phyloP scores from a whole-genome alignment of 1,284 basidiomycete species.

The Cerrena zonata region DNA sequence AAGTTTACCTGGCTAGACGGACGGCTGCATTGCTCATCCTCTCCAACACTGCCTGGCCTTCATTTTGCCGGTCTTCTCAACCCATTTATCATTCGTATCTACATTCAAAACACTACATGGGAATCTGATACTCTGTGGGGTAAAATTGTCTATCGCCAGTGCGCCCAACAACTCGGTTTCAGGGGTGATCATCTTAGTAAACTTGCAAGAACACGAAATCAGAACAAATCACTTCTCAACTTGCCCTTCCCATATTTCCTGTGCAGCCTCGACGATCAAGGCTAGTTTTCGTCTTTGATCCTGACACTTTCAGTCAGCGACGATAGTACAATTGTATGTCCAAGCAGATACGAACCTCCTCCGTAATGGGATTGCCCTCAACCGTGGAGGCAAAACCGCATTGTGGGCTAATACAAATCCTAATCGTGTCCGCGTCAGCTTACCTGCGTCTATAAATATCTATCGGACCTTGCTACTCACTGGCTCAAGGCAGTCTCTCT shows the following conservation, averaged over 20 bases:
- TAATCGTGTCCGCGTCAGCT: slow-evolving; percentile 21
- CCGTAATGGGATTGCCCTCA: slow-evolving; percentile 58
- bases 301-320: slow-evolving; percentile 13
- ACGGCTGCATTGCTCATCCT: too few species aligned
- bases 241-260: slow-evolving; percentile 45
- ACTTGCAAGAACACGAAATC: too few species aligned
- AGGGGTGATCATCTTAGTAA: too few species aligned
- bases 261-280: slow-evolving; percentile 47
- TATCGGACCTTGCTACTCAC: slow-evolving; percentile 31
- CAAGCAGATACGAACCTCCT: slow-evolving; percentile 36
- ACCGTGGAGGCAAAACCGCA: slow-evolving; percentile 70
- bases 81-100: background rate
- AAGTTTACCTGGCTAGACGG: too few species aligned
- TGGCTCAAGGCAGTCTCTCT: slow-evolving; percentile 52
- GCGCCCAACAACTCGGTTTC: too few species aligned
- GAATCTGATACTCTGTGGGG: too few species aligned
- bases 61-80: background rate
- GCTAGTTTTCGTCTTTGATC: slow-evolving; percentile 40
- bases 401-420: slow-evolving; percentile 64
- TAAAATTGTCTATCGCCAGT: too few species aligned
- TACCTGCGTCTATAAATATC: background rate
- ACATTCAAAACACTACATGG: background rate
- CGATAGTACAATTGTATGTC: background rate
- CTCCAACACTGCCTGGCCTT: too few species aligned
- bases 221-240: too few species aligned